Conservation (phyloP, 306 rosid species). For the Canavalia gladiata region DNA sequence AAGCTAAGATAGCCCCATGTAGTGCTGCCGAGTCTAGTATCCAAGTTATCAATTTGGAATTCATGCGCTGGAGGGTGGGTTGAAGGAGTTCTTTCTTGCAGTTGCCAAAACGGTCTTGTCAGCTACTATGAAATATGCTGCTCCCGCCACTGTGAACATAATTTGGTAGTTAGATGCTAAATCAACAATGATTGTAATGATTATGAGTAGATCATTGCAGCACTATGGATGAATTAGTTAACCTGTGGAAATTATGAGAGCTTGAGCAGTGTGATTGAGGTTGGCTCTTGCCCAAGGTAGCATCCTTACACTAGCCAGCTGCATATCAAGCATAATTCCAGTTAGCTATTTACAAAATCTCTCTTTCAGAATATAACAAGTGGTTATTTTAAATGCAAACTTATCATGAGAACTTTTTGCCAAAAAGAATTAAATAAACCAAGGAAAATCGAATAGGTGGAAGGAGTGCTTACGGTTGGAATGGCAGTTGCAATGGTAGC, state of each 20-base stretch:
- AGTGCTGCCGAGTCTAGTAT: constrained; percentile 21
- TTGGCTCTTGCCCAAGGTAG: constrained; percentile 97
- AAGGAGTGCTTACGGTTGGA: constrained; percentile 72
- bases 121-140: constrained; percentile 98
- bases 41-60: constrained; percentile 17
- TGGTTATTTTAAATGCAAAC: background rate
- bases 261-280: constrained; percentile 96
- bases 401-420: background rate
- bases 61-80: constrained; percentile 57
- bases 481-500: constrained; percentile 93
- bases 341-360: constrained; percentile 21
- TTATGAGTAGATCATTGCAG: background rate
- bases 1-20: background rate
- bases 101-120: constrained; percentile 96
- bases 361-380: background rate
- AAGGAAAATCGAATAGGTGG: constrained; percentile 25
- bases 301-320: constrained; percentile 96
- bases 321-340: constrained; percentile 43
- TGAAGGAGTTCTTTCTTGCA: constrained; percentile 94
- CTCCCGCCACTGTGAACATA: constrained; percentile 84
- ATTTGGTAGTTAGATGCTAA: constrained; percentile 28
- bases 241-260: constrained; percentile 97
- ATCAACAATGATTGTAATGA: constrained; percentile 14
- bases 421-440: background rate
- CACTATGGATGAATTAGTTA: constrained; percentile 13